A percentile compares a stretch with the other conserved stretches of the same genome.
These are phyloP conservation scores for Phaeosphaeriaceae sp. DNA, from an alignment of 2,329 filamentous ascomycete genomes.

Conservation along the genomic window DNA sequence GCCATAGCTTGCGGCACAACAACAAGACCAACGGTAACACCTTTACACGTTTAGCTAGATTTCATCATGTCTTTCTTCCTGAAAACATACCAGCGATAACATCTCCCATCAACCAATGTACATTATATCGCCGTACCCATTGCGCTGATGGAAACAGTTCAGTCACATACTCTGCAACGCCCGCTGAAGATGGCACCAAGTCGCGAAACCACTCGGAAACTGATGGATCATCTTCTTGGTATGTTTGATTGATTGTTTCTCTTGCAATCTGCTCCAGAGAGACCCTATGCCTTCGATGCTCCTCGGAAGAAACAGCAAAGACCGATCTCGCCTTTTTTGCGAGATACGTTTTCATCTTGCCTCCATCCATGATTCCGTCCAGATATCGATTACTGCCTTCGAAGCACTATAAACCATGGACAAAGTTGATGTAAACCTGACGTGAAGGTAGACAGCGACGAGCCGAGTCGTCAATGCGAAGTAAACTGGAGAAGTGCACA, in stretches of 20 bases:
- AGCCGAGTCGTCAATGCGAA: not conserved
- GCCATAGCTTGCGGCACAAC: slow-evolving; percentile 96
- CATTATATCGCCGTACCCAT: slow-evolving; percentile 38
- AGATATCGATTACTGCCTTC: not conserved
- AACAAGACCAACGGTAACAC: slow-evolving; percentile 71
- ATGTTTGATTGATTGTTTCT: slow-evolving; percentile 28
- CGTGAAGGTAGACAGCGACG: not conserved
- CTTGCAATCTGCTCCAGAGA: slow-evolving; percentile 23
- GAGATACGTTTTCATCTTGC: slow-evolving; percentile 8
- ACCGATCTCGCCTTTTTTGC: slow-evolving; percentile 11
- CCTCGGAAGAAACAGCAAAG: slow-evolving; percentile 20
- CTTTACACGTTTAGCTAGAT: slow-evolving; percentile 9
- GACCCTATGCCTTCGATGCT: slow-evolving; percentile 17
- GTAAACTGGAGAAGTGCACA: too few relatives aligned
- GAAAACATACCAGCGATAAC: slow-evolving; percentile 34
- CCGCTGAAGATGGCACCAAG: slow-evolving; percentile 30
- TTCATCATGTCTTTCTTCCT: not conserved
- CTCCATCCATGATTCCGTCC: slow-evolving; percentile 11
- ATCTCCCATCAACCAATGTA: slow-evolving; percentile 41
- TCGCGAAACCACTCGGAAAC: slow-evolving; percentile 35
- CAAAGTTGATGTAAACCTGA: not conserved
- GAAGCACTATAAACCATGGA: slow-evolving; percentile 1
- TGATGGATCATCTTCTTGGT: slow-evolving; percentile 38
- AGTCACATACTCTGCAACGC: slow-evolving; percentile 28
- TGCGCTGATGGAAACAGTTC: slow-evolving; percentile 36